These are phyloP conservation scores for Fusarium sp. DNA, from an alignment of 2,329 filamentous ascomycete genomes.

Conservation along the genomic window DNA sequence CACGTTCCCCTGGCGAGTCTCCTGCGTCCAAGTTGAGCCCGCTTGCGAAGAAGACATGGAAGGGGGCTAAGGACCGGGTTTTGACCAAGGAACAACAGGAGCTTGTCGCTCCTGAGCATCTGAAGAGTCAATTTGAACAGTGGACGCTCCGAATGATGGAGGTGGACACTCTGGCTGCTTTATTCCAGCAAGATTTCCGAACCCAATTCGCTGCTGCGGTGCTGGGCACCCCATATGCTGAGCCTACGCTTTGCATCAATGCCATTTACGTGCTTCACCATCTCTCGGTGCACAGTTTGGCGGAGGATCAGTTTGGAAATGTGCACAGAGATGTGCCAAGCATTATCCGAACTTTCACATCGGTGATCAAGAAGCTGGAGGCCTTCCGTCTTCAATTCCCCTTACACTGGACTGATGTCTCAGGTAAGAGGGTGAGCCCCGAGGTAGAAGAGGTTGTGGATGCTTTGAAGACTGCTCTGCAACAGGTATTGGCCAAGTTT, in stretches of 20 bases:
- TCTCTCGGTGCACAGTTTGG: constrained; percentile 77
- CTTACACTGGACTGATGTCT: constrained; percentile 83
- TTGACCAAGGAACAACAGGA: constrained; percentile 66
- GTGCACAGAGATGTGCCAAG: constrained; percentile 83
- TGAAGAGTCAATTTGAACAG: constrained; percentile 60
- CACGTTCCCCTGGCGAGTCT: constrained; percentile 60
- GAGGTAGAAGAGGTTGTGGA: constrained; percentile 79
- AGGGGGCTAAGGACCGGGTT: constrained; percentile 59
- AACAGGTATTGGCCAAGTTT: constrained; percentile 75
- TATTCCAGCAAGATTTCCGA: constrained; percentile 77
- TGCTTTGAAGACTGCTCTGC: constrained; percentile 73
- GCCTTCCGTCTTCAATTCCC: constrained; percentile 68
- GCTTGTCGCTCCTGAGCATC: constrained; percentile 60
- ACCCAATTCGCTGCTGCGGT: constrained; percentile 74
- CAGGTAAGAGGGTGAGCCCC: constrained; percentile 62
- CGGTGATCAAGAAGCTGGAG: constrained; percentile 76
- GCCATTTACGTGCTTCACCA: constrained; percentile 76
- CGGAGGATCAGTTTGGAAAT: constrained; percentile 85
- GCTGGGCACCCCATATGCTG: constrained; percentile 78
- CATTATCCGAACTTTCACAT: constrained; percentile 79
- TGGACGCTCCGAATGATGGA: constrained; percentile 59
- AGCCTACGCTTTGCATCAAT: constrained; percentile 75
- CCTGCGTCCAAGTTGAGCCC: constrained; percentile 62
- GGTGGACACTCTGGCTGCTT: constrained; percentile 67
- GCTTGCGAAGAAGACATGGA: constrained; percentile 61